Evolutionary conservation across 306 rosid genomes (phyloP), one percentile per base, ranked within the genome.

Genomic region (Begonia fuchsioides): DNA sequence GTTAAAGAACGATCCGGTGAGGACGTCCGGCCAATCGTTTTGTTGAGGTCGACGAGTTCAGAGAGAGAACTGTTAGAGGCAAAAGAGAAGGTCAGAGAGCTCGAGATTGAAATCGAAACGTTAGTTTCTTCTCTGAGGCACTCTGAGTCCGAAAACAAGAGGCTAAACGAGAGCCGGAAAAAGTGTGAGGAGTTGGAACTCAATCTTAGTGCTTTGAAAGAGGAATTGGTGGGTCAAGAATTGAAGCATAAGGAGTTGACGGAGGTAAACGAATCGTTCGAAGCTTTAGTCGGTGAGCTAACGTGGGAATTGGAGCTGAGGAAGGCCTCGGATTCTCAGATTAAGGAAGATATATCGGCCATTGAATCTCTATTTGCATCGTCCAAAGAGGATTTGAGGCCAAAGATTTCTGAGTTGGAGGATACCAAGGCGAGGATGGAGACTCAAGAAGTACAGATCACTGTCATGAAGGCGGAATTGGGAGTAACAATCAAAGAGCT

Each of bases 41-140:
- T 66, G 54, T 74, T 74, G 71, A 81, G 82, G 64, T 61, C 77
- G 3, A 73, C 69, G 44, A 61, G 61, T 68, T 69, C 74, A 9
- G 35, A 26, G 8, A 75, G 75, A 68, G 95, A 90, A 39, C 44
- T 76, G 56, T 68, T 85, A n/a, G 95, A 90, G 67, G 86, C 94
- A 7, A 71, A 83, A 69, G 97, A 84, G 79, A 90, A 82, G 78
- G 63, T 56, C 4, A 72, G 69, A 48, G 98, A 92, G 52, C 87
- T 85, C 2, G 93, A 79, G 64, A 46, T 44, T 55, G 98, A 92
- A 64, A 71, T 75, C 20, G 70, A 69, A 67, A 63, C 73, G 48
- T 67, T 79, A 40, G 72, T 86, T 52, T 78, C 68, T 46, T 67
- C 56, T 38, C 58, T 82, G 53, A 92, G 85, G 75, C 65, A 67